These are phyloP conservation scores for Lichtheimia ramosa DNA, from an alignment of 371 early-diverging fungal genomes.

Conservation along the genomic window DNA sequence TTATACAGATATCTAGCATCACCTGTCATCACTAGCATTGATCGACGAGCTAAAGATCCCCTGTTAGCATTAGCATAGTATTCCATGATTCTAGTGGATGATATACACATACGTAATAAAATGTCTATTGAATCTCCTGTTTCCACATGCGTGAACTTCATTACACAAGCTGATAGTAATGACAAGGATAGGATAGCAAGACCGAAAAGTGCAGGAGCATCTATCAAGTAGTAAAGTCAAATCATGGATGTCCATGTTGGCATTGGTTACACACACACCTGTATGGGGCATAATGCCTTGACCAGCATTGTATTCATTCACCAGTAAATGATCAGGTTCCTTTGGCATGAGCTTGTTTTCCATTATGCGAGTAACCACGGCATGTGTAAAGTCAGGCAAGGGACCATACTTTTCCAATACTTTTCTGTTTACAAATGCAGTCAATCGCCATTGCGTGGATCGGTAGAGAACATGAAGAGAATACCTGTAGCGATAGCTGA, in stretches of 20 bases:
- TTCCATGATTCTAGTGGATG: background rate
- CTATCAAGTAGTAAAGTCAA: slow-evolving; percentile 19
- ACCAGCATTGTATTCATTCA: slow-evolving; percentile 73
- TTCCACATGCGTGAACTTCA: slow-evolving; percentile 57
- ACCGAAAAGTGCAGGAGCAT: slow-evolving; percentile 69
- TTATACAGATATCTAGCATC: slow-evolving; percentile 63
- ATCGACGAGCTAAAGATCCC: slow-evolving; percentile 51
- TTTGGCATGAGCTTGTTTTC: slow-evolving; percentile 33
- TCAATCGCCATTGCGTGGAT: background rate
- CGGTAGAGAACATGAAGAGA: background rate
- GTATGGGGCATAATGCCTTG: slow-evolving; percentile 68
- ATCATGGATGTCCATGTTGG: background rate
- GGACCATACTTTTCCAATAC: slow-evolving; percentile 57
- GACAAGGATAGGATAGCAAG: slow-evolving; percentile 65
- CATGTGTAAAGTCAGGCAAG: slow-evolving; percentile 49
- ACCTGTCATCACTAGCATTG: slow-evolving; percentile 65
- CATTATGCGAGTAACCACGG: slow-evolving; percentile 47
- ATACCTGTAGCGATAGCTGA: slow-evolving; percentile 68
- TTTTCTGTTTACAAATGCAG: slow-evolving; percentile 33
- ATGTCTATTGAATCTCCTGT: slow-evolving; percentile 30
- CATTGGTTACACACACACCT: slow-evolving; percentile 20
- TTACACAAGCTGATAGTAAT: slow-evolving; percentile 66
- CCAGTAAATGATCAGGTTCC: slow-evolving; percentile 61
- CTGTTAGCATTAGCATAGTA: background rate
- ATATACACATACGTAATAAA: slow-evolving; percentile 50